phyloP scores from a whole-genome alignment of 768 basidiomycete genomes.

The Pleurotus salmoneostramineus region DNA sequence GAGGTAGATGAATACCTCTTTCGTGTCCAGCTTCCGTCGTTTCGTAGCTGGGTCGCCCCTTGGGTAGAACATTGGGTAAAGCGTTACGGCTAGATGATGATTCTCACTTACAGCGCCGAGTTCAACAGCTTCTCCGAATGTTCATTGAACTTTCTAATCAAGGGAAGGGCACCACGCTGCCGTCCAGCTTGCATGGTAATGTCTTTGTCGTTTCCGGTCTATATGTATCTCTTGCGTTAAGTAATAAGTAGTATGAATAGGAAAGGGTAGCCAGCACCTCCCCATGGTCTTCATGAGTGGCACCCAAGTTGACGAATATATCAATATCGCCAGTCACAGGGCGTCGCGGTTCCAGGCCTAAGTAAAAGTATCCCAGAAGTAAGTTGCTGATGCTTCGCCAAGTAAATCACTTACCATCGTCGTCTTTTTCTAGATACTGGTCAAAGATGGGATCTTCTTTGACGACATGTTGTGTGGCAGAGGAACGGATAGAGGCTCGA shows the following conservation, averaged over 20 bases:
- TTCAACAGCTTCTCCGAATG: slow-evolving; percentile 89
- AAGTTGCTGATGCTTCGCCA: neutral
- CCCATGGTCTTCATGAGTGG: slow-evolving; percentile 87
- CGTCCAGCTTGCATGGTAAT: slow-evolving; percentile 95
- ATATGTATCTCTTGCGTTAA: neutral
- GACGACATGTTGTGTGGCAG: slow-evolving; percentile 78
- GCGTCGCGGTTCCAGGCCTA: slow-evolving; percentile 77
- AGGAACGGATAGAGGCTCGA: slow-evolving; percentile 86
- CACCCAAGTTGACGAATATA: slow-evolving; percentile 78
- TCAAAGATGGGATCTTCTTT: slow-evolving; percentile 94
- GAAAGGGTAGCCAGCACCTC: slow-evolving; percentile 46
- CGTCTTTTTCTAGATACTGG: slow-evolving; percentile 92
- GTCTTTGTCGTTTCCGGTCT: slow-evolving; percentile 90
- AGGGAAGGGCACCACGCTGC: slow-evolving; percentile 81
- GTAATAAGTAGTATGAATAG: neutral
- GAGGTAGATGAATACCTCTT: slow-evolving; percentile 29
- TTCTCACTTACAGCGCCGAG: slow-evolving; percentile 56
- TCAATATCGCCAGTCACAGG: slow-evolving; percentile 65
- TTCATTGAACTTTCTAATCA: slow-evolving; percentile 97
- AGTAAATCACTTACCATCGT: slow-evolving; percentile 64
- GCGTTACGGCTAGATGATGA: neutral
- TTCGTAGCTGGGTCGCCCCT: slow-evolving; percentile 64
- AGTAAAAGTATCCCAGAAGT: neutral
- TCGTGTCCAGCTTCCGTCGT: slow-evolving; percentile 46
- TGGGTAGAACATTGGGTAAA: slow-evolving; percentile 7